Evolutionary conservation across 441 rosid genomes (phyloP).

Genomic region (Geranium incanum): DNA sequence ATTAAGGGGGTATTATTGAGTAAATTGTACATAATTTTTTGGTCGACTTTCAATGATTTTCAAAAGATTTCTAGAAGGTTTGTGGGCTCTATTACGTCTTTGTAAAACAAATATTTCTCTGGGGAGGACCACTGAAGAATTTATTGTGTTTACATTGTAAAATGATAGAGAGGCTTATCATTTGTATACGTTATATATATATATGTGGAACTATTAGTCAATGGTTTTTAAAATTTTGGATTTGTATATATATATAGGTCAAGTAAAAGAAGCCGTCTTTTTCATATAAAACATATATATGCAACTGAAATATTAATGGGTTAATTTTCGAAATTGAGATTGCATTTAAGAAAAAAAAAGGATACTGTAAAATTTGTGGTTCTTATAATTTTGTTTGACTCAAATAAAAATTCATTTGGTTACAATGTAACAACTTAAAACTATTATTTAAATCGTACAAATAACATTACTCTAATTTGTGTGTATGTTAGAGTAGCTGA

Average conservation of each 20-base stretch:
- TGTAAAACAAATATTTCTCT: neutral
- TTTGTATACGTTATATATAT: neutral
- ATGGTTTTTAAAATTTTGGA: neutral
- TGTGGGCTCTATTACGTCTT: neutral
- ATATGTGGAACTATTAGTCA: neutral
- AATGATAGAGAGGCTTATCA: neutral
- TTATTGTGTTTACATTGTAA: neutral
- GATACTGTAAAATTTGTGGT: too few relatives aligned
- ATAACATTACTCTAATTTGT: too few relatives aligned
- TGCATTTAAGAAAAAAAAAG: too few relatives aligned
- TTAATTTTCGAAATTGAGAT: too few relatives aligned
- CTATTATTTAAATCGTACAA: too few relatives aligned
- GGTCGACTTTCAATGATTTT: neutral
- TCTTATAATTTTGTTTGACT: neutral
- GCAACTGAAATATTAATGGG: too few relatives aligned
- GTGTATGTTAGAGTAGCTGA: too few relatives aligned
- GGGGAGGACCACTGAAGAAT: neutral
- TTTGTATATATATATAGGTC: neutral
- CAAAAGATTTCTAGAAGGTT: conserved; percentile 5
- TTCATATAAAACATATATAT: too few relatives aligned
- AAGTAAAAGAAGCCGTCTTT: neutral
- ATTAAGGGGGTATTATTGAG: neutral
- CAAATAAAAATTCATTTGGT: too few relatives aligned
- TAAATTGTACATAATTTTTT: neutral
- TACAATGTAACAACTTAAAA: too few relatives aligned